Percentiles rank a stretch among this genome's conserved stretches.
Conservation (phyloP, 805 yeast genomes). For the Metschnikowia lachancei region DNA sequence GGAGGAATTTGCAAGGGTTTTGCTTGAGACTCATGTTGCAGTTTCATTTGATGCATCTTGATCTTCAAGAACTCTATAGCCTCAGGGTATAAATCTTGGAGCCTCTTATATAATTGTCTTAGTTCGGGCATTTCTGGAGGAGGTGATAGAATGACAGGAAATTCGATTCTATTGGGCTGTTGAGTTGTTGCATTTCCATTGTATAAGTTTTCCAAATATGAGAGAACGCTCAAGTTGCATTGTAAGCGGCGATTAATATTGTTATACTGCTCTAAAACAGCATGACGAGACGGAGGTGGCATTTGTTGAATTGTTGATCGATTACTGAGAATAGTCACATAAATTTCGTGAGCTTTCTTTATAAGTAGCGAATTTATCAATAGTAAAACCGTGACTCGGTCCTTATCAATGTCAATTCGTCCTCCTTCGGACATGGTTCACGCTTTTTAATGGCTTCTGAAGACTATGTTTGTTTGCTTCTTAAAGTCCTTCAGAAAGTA, state of each 20-base stretch:
- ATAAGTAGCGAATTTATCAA: slow-evolving; percentile 43
- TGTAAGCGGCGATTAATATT: slow-evolving; percentile 42
- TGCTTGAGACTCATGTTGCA: slow-evolving; percentile 22
- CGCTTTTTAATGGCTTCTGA: background rate
- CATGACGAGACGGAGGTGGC: slow-evolving; percentile 32
- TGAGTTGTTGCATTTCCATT: slow-evolving; percentile 29
- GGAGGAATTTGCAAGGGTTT: slow-evolving; percentile 10
- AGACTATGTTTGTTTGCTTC: background rate
- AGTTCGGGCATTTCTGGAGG: slow-evolving; percentile 58
- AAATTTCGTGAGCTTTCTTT: slow-evolving; percentile 38
- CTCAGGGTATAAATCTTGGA: slow-evolving; percentile 53
- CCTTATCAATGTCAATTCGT: slow-evolving; percentile 33
- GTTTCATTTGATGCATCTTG: slow-evolving; percentile 37
- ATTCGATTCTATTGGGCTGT: slow-evolving; percentile 25
- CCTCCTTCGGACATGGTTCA: slow-evolving; percentile 15
- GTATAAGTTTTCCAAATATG: slow-evolving; percentile 39
- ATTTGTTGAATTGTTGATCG: slow-evolving; percentile 33
- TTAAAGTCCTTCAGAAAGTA: background rate
- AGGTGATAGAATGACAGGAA: slow-evolving; percentile 52
- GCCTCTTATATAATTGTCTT: slow-evolving; percentile 43
- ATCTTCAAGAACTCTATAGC: slow-evolving; percentile 43
- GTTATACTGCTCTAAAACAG: slow-evolving; percentile 36
- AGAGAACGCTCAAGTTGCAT: slow-evolving; percentile 41
- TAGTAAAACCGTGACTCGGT: slow-evolving; percentile 41
- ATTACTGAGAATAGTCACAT: slow-evolving; percentile 35